Percentiles rank a stretch among this genome's conserved stretches.
These are phyloP conservation scores for Xylaria longipes DNA, from an alignment of 495 filamentous ascomycete genomes.

Conservation along the genomic window DNA sequence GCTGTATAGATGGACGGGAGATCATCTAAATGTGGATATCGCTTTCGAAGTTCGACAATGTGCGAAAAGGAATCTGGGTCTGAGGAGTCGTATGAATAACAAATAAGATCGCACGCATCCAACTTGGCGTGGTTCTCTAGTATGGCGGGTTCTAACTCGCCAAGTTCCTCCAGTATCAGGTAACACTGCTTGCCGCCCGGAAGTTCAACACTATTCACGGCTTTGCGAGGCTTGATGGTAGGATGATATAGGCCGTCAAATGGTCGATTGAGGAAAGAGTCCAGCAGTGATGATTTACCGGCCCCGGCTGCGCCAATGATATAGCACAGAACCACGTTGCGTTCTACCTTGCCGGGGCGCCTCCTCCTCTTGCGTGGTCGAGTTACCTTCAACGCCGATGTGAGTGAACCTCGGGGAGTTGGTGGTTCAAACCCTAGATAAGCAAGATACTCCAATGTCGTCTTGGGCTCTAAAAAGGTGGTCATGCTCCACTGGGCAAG, in stretches of 20 bases:
- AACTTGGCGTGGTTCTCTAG: conserved; percentile 90
- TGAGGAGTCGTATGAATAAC: conserved; percentile 95
- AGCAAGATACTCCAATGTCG: conserved; percentile 91
- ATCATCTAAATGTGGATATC: conserved; percentile 82
- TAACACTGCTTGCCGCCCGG: conserved; percentile 97
- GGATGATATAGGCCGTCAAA: conserved; percentile 89
- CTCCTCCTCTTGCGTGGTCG: conserved; percentile 84
- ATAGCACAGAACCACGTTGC: conserved; percentile 96
- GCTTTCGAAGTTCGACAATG: conserved; percentile 77
- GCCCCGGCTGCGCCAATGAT: conserved; percentile 82
- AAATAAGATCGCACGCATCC: conserved; percentile 91
- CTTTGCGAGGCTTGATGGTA: conserved; percentile 90
- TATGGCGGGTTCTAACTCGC: conserved; percentile 92
- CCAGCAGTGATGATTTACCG: conserved; percentile 88
- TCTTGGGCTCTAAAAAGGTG: conserved; percentile 93
- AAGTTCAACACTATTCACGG: conserved; percentile 95
- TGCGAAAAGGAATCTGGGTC: conserved; percentile 94
- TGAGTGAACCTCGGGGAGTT: conserved; percentile 69
- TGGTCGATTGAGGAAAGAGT: conserved; percentile 87
- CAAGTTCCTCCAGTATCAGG: conserved; percentile 91
- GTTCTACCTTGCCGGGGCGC: conserved; percentile 82
- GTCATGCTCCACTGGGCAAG: conserved; percentile 99
- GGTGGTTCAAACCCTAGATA: conserved; percentile 87
- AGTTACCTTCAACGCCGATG: conserved; percentile 87
- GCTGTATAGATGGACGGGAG: conserved; percentile 90